phyloP scores from a whole-genome alignment of 441 rosid genomes.

The Pelargonium citronellum region DNA sequence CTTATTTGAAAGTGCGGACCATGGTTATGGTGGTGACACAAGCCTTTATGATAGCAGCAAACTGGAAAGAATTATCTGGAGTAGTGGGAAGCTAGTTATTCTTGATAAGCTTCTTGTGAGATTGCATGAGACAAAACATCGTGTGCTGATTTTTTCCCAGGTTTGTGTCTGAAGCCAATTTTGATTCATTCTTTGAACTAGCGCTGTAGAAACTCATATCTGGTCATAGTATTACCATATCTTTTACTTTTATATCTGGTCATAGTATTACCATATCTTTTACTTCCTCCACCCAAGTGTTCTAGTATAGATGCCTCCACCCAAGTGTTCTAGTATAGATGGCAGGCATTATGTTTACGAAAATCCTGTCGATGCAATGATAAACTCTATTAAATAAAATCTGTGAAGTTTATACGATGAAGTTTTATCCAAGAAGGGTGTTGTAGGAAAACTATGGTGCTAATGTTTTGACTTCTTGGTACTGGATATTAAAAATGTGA shows the following conservation, averaged over 20 bases:
- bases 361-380: background rate
- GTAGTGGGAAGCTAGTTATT: constrained; percentile 97
- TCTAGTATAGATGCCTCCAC: background rate
- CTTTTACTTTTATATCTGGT: background rate
- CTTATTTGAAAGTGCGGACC: constrained; percentile 99
- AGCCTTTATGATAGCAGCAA: constrained; percentile 62
- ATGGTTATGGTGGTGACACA: constrained; percentile 91
- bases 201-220: background rate
- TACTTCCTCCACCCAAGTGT: background rate
- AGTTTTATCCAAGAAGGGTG: background rate
- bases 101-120: constrained; percentile 92
- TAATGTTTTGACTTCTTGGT: background rate
- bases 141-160: constrained; percentile 97
- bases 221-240: background rate
- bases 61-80: constrained; percentile 82
- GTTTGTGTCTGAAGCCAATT: constrained; percentile 36
- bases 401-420: background rate
- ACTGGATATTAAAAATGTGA: background rate
- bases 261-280: background rate
- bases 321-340: constrained; percentile 5
- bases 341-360: background rate
- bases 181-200: background rate
- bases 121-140: constrained; percentile 94
- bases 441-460: background rate
- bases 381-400: background rate